phyloP scores from a whole-genome alignment of 805 yeast genomes.

The Lachancea thermotolerans region DNA sequence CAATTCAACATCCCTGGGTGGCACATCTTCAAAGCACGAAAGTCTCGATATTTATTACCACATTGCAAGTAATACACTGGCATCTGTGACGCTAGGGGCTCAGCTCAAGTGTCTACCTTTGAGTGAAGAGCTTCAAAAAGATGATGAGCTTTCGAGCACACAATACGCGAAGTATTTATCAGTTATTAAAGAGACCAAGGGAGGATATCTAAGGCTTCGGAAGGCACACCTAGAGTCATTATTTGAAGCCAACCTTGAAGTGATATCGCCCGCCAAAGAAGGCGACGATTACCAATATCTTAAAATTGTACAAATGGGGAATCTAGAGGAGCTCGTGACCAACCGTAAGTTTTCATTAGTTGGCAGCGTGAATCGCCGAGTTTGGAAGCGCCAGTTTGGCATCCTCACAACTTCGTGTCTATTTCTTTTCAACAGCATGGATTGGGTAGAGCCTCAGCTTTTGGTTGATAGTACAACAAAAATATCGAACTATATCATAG shows the following conservation, averaged over 20 bases:
- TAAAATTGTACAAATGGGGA: conserved; percentile 31
- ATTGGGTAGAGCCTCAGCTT: conserved; percentile 28
- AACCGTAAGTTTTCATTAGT: conserved; percentile 29
- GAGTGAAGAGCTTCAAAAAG: neutral
- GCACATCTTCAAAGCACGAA: conserved; percentile 14
- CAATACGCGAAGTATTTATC: conserved; percentile 8
- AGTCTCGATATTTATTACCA: conserved; percentile 25
- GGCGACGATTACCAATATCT: conserved; percentile 12
- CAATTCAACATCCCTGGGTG: conserved; percentile 6
- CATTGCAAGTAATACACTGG: conserved; percentile 17
- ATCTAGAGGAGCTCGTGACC: conserved; percentile 33
- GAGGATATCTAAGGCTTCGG: conserved; percentile 30
- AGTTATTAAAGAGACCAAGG: conserved; percentile 24
- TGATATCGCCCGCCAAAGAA: conserved; percentile 9
- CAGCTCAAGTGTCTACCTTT: neutral
- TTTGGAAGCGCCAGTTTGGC: conserved; percentile 42
- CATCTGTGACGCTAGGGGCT: conserved; percentile 6
- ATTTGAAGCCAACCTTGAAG: conserved; percentile 21
- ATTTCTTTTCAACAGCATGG: conserved; percentile 38
- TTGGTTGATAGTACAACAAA: conserved; percentile 17
- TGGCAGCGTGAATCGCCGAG: conserved; percentile 20
- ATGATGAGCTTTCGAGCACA: neutral
- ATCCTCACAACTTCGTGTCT: conserved; percentile 47
- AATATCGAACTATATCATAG: conserved; percentile 29
- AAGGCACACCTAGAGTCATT: conserved; percentile 24